A percentile compares a stretch with the other conserved stretches of the same genome.
These are phyloP conservation scores for Lactarius deliciosus DNA, from an alignment of 768 basidiomycete genomes.

Conservation along the genomic window DNA sequence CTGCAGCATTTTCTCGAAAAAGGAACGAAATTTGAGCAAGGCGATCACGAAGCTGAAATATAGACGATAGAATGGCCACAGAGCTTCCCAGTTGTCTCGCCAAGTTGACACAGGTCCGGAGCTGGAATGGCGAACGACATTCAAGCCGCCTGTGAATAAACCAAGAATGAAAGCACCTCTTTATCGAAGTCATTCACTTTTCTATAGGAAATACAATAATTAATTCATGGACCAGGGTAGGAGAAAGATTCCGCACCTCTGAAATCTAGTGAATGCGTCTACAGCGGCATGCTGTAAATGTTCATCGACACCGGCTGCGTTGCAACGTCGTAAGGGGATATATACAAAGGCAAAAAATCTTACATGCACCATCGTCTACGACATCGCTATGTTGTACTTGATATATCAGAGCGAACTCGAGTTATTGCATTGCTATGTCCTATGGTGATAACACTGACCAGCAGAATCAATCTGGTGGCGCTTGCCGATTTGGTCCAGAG, in stretches of 20 bases:
- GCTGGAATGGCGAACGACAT: constrained; percentile 38
- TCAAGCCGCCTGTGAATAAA: neutral
- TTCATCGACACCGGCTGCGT: neutral
- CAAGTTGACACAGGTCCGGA: constrained; percentile 73
- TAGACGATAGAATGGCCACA: constrained; percentile 63
- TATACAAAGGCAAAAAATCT: neutral
- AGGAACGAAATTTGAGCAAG: constrained; percentile 65
- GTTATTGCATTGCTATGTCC: neutral
- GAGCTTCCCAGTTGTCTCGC: constrained; percentile 73
- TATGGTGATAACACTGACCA: neutral
- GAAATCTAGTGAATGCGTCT: neutral
- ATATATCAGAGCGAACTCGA: neutral
- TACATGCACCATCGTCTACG: neutral
- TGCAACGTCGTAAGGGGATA: neutral
- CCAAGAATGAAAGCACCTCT: constrained; percentile 32
- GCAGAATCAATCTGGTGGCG: neutral
- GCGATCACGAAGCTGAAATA: too few relatives aligned
- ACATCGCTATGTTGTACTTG: neutral
- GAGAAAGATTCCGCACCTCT: neutral
- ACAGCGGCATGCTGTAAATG: neutral
- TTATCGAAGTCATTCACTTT: neutral
- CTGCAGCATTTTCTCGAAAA: constrained; percentile 47
- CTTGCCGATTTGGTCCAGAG: neutral
- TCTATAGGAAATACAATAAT: neutral
- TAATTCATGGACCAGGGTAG: neutral